phyloP scores from a whole-genome alignment of 176 grass and related monocot genomes.

The Alloteropsis semialata region DNA sequence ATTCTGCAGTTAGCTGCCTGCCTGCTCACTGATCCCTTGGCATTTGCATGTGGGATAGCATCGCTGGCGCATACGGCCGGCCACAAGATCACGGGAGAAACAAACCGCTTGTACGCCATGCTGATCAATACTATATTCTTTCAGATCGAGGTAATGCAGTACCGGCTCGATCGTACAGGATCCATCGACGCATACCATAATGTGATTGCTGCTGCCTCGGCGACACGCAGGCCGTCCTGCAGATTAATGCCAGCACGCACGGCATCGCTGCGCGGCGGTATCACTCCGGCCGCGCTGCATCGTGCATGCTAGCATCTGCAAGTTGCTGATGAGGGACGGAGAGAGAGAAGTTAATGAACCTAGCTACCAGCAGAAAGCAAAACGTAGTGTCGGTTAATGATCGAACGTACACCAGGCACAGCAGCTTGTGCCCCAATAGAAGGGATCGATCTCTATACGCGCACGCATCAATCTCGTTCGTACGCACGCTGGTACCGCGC shows the following conservation, averaged over 20 bases:
- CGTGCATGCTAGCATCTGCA: not conserved
- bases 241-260: not conserved
- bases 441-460: not conserved
- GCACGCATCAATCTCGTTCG: not conserved
- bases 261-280: not conserved
- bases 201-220: not conserved
- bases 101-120: not conserved
- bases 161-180: not conserved
- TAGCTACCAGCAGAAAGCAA: not conserved
- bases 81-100: not conserved
- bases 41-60: not conserved
- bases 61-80: no score
- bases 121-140: not conserved
- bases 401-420: not conserved
- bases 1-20: not conserved
- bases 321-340: no score
- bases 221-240: not conserved
- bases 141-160: not conserved
- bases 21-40: not conserved
- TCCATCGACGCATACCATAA: not conserved
- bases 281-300: not conserved
- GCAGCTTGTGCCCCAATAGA: no score
- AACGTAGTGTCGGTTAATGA: not conserved
- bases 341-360: not conserved
- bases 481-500: not conserved